Percentiles rank a stretch among this genome's conserved stretches.
phyloP scores from a whole-genome alignment of 208 protist species.

The Acanthamoeba castellanii region DNA sequence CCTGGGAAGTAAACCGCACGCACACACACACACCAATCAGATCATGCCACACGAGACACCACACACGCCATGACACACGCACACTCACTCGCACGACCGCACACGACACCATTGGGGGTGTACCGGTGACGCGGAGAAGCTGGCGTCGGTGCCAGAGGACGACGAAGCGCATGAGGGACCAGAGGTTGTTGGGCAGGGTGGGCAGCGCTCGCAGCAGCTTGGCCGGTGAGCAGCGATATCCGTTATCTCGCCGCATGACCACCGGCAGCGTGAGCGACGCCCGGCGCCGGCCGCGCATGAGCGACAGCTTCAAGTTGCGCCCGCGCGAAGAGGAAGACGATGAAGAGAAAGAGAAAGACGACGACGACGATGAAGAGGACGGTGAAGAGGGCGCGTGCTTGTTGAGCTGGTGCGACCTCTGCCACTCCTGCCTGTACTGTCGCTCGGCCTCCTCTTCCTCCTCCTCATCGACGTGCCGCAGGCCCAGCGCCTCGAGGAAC shows the following conservation, averaged over 20 bases:
- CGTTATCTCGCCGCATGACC: constrained; percentile 9
- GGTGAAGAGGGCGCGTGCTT: background rate
- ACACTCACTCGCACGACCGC: no score
- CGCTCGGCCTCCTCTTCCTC: constrained; percentile 31
- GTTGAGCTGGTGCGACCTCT: background rate
- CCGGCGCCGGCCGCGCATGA: background rate
- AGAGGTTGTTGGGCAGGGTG: background rate
- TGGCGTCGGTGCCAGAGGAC: constrained; percentile 37
- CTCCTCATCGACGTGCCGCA: constrained; percentile 8
- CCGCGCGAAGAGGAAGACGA: background rate
- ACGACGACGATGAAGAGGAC: background rate
- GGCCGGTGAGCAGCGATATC: background rate
- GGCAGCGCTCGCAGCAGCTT: constrained; percentile 14
- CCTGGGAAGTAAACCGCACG: no score
- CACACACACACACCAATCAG: background rate
- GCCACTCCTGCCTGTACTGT: constrained; percentile 39
- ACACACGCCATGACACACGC: background rate
- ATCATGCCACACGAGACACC: background rate
- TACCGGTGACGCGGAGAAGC: constrained; percentile 44
- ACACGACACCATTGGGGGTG: background rate
- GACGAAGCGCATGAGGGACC: constrained; percentile 36
- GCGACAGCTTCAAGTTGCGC: constrained; percentile 17
- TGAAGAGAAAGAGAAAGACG: background rate
- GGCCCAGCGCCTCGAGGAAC: constrained; percentile 35
- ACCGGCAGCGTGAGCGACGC: constrained; percentile 21